Conservation (phyloP, 1,284 basidiomycete species). For the Sporisorium exsertum region DNA sequence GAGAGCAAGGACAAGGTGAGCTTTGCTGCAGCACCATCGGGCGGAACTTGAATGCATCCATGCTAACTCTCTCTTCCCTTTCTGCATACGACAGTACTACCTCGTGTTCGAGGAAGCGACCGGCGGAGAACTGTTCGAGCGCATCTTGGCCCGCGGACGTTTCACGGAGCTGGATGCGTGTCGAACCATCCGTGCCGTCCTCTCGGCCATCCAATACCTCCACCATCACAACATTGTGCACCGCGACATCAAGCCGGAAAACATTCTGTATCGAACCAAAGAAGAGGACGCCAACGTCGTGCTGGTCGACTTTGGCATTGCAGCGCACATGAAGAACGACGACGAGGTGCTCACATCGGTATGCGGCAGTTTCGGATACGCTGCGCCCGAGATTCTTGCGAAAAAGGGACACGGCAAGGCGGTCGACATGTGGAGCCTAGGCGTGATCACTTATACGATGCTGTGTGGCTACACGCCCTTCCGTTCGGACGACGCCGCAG, state of each 20-base stretch:
- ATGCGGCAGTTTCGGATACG: slow-evolving; percentile 92
- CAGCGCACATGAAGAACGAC: slow-evolving; percentile 67
- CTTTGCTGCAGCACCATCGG: no score
- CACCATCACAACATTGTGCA: slow-evolving; percentile 67
- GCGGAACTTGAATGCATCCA: background rate
- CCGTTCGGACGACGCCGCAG: slow-evolving; percentile 81
- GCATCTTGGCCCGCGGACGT: slow-evolving; percentile 63
- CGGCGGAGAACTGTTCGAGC: slow-evolving; percentile 70
- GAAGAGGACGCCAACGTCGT: slow-evolving; percentile 74
- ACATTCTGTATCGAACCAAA: slow-evolving; percentile 86
- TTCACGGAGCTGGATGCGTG: slow-evolving; percentile 69
- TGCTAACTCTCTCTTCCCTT: background rate
- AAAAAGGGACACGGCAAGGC: slow-evolving; percentile 87
- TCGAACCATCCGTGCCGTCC: slow-evolving; percentile 59
- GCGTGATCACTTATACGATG: slow-evolving; percentile 85
- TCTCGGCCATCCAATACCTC: slow-evolving; percentile 65
- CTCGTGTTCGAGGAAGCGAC: slow-evolving; percentile 70
- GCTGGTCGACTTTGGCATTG: slow-evolving; percentile 87
- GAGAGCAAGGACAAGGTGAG: slow-evolving; percentile 57
- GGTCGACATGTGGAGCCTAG: slow-evolving; percentile 93
- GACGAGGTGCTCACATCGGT: slow-evolving; percentile 83
- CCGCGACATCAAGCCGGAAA: slow-evolving; percentile 76
- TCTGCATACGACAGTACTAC: slow-evolving; percentile 60
- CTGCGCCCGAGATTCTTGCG: slow-evolving; percentile 85
- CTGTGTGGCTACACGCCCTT: slow-evolving; percentile 76